Percentiles rank a stretch among this genome's conserved stretches.
phyloP scores from a whole-genome alignment of 116 monocot species.

The Trichopus zeylanicus region DNA sequence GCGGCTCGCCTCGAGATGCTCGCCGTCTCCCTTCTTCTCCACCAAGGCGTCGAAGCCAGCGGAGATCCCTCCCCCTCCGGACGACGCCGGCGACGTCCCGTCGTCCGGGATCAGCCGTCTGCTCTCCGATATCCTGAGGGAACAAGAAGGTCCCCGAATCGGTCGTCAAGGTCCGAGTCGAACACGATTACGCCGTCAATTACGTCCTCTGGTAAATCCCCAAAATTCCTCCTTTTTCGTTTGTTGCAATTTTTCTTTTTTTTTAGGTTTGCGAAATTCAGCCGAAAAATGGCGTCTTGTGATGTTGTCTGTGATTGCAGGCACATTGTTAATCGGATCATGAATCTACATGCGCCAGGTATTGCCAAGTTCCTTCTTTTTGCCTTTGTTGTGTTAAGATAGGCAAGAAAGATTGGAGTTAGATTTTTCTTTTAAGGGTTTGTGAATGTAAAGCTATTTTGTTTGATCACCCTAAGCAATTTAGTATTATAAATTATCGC shows the following conservation, averaged over 20 bases:
- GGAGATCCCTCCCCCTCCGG: neutral
- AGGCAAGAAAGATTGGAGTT: neutral
- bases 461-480: constrained; percentile 85
- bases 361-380: neutral
- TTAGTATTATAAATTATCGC: no score
- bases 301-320: constrained; percentile 10
- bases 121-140: constrained; percentile 43
- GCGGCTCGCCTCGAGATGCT: neutral
- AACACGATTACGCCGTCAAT: constrained; percentile 27
- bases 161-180: constrained; percentile 32
- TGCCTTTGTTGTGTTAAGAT: neutral
- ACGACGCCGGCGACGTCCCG: constrained; percentile 18
- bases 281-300: neutral
- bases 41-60: neutral
- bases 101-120: constrained; percentile 53
- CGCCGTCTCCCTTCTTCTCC: neutral
- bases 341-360: constrained; percentile 96
- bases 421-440: constrained; percentile 4
- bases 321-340: constrained; percentile 89
- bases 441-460: constrained; percentile 71
- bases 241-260: neutral
- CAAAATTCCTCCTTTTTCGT: neutral
- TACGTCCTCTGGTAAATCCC: constrained; percentile 47
- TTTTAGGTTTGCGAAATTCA: neutral
- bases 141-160: constrained; percentile 54